phyloP scores from a whole-genome alignment of 441 rosid species.

The Gossypium lobatum region DNA sequence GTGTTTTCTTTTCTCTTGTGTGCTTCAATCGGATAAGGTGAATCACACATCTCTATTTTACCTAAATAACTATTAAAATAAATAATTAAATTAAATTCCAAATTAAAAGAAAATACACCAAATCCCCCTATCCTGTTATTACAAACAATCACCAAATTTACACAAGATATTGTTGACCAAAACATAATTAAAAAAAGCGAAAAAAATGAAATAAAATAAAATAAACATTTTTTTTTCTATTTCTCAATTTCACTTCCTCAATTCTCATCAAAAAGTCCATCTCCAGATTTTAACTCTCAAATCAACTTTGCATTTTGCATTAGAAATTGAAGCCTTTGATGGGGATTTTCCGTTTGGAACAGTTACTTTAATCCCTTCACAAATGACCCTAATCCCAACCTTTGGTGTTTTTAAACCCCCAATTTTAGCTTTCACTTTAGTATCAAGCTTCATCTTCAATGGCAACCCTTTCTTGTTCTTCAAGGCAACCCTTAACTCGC shows the following conservation, averaged over 20 bases:
- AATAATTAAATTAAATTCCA: not conserved
- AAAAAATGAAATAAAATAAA: not conserved
- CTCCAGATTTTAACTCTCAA: conserved; percentile 77
- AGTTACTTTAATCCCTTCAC: conserved; percentile 49
- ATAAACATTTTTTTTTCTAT: not conserved
- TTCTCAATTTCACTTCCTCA: too few species aligned
- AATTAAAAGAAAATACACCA: not conserved
- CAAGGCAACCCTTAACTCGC: conserved; percentile 35
- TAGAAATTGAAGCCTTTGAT: conserved; percentile 40
- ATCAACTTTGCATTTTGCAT: conserved; percentile 68
- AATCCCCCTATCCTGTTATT: not conserved
- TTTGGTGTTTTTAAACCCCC: conserved; percentile 56
- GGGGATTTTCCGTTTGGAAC: conserved; percentile 54
- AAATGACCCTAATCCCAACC: conserved; percentile 48
- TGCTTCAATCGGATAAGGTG: too few species aligned
- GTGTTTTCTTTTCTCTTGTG: too few species aligned
- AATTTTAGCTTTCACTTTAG: conserved; percentile 60
- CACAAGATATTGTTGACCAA: conserved; percentile 4
- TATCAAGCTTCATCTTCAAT: conserved; percentile 45
- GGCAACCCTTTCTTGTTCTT: conserved; percentile 49
- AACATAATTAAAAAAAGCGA: not conserved
- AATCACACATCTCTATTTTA: too few species aligned
- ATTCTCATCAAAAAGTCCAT: conserved; percentile 42
- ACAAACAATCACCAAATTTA: conserved; percentile 19
- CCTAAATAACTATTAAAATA: too few species aligned